Evolutionary conservation across 2,329 filamentous ascomycete genomes (phyloP).

Genomic region (Cordyceps javanica): DNA sequence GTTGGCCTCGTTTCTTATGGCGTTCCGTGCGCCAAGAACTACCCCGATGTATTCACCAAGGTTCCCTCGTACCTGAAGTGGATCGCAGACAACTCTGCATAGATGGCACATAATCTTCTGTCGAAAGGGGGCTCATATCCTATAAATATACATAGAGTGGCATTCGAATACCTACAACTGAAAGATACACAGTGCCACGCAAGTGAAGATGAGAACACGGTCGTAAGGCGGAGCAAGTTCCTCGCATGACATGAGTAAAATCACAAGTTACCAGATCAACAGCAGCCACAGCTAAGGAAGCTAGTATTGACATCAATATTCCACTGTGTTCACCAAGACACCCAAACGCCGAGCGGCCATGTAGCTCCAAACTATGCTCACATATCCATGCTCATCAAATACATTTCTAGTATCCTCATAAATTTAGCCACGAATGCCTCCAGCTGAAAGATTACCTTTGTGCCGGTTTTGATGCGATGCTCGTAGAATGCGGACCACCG

Average conservation of each 20-base stretch:
- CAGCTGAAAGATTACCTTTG: conserved; percentile 94
- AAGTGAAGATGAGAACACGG: neutral
- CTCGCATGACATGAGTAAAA: too few relatives aligned
- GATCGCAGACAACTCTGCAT: neutral
- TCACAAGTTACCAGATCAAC: too few relatives aligned
- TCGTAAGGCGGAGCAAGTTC: too few relatives aligned
- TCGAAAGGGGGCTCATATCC: neutral
- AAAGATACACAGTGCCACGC: neutral
- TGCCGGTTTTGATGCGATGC: conserved; percentile 85
- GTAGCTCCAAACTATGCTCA: conserved; percentile 24
- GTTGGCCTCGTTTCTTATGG: conserved; percentile 2
- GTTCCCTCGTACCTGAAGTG: neutral
- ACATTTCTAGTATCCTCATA: conserved; percentile 94
- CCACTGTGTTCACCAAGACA: neutral
- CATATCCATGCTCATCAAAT: conserved; percentile 77
- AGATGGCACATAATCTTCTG: neutral
- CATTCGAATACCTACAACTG: neutral
- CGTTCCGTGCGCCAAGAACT: neutral
- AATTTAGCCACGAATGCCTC: conserved; percentile 99
- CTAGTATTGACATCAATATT: too few relatives aligned
- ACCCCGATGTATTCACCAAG: conserved; percentile 4
- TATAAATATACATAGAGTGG: neutral
- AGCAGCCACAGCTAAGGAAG: too few relatives aligned
- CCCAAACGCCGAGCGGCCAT: conserved; percentile 3
- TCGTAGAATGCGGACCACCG: conserved; percentile 98